A percentile compares a stretch with the other conserved stretches of the same genome.
Evolutionary conservation across 805 yeast genomes (phyloP).

Genomic region (Ogataea philodendri): DNA sequence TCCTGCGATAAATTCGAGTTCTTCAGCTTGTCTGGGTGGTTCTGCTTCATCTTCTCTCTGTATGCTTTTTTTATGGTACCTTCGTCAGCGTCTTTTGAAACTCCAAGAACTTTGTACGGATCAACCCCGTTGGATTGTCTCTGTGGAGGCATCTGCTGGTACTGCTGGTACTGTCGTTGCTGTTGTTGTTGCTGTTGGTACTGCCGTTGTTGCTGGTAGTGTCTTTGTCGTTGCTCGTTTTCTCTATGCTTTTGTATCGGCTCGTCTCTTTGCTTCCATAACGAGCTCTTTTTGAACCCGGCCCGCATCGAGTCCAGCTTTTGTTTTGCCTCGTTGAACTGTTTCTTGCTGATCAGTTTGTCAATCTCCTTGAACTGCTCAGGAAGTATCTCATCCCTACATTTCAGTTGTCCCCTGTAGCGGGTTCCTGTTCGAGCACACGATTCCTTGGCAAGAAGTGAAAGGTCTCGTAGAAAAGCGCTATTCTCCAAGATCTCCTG

Average conservation of each 20-base stretch:
- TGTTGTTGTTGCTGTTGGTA: conserved; percentile 40
- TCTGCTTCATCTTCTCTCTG: conserved; percentile 71
- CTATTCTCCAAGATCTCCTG: conserved; percentile 24
- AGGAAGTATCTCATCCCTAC: conserved; percentile 14
- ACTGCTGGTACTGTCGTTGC: conserved; percentile 37
- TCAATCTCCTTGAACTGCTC: conserved; percentile 18
- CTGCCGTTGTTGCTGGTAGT: conserved; percentile 47
- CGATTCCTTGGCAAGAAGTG: conserved; percentile 23
- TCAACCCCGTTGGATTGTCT: conserved; percentile 42
- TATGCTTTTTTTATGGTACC: conserved; percentile 78
- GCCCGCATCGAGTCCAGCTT: conserved; percentile 35
- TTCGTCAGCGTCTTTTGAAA: conserved; percentile 63
- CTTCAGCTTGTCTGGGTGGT: conserved; percentile 90
- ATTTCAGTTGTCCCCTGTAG: conserved; percentile 13
- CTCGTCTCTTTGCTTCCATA: conserved; percentile 37
- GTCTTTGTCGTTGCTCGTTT: conserved; percentile 37
- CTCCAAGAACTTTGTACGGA: conserved; percentile 75
- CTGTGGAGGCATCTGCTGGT: conserved; percentile 32
- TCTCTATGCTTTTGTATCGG: conserved; percentile 18
- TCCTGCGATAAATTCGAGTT: conserved; percentile 59
- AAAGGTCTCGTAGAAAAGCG: conserved; percentile 23
- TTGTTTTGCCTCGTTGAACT: conserved; percentile 40
- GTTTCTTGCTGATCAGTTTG: conserved; percentile 18
- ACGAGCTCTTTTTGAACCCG: conserved; percentile 39
- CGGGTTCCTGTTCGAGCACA: conserved; percentile 5